phyloP scores from a whole-genome alignment of 1,139 yeast species.

The Yamadazyma blattariae region DNA sequence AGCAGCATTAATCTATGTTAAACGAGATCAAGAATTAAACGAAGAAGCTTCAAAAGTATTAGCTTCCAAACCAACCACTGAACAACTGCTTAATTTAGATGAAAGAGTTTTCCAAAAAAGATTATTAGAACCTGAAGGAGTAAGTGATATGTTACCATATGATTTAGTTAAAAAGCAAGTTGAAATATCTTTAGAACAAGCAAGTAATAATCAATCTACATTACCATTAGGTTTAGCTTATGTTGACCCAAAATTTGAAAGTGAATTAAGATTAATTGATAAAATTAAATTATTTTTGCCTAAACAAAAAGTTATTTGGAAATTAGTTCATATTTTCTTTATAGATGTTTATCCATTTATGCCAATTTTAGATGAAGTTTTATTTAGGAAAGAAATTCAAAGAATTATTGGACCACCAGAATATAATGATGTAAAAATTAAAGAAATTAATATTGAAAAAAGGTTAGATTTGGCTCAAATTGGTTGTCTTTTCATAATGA shows the following conservation, averaged over 20 bases:
- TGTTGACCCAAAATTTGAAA: slow-evolving; percentile 27
- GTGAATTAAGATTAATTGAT: slow-evolving; percentile 30
- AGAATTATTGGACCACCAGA: slow-evolving; percentile 26
- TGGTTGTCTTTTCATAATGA: slow-evolving; percentile 28
- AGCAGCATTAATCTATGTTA: slow-evolving; percentile 17
- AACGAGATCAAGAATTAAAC: slow-evolving; percentile 19
- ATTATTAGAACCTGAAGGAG: slow-evolving; percentile 35
- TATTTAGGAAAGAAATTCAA: slow-evolving; percentile 19
- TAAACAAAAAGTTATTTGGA: slow-evolving; percentile 29
- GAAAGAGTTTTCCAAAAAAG: slow-evolving; percentile 27
- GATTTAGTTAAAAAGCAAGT: slow-evolving; percentile 19
- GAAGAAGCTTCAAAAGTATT: slow-evolving; percentile 25
- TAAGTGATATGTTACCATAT: slow-evolving; percentile 35
- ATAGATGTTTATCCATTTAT: slow-evolving; percentile 31
- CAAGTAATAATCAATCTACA: slow-evolving; percentile 16
- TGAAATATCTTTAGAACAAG: slow-evolving; percentile 15
- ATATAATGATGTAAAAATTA: slow-evolving; percentile 19
- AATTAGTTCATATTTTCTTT: slow-evolving; percentile 29
- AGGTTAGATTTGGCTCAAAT: slow-evolving; percentile 32
- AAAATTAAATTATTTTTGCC: slow-evolving; percentile 33
- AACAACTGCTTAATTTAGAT: slow-evolving; percentile 16
- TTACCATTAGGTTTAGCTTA: slow-evolving; percentile 29
- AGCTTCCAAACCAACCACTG: slow-evolving; percentile 12
- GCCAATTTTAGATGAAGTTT: slow-evolving; percentile 34
- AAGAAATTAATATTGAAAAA: slow-evolving; percentile 22